Base-by-base conservation (phyloP, 176 grass and related monocot genomes). In the Oropetium thomaeum region DNA sequence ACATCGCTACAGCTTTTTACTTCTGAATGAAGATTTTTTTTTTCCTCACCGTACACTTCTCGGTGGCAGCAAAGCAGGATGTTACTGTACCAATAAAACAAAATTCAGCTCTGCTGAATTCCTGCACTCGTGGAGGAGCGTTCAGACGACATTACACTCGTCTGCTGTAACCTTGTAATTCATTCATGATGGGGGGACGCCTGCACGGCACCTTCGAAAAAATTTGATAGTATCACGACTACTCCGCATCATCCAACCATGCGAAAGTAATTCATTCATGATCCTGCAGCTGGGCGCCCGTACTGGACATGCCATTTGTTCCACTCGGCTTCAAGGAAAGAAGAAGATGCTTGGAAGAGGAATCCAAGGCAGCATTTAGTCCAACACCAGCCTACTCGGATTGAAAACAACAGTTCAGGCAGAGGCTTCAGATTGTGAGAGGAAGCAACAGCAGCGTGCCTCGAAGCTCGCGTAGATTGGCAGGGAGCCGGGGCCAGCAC, bases 391-490 rank as follows among this genome's bases (percentile, higher is more conserved):
- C 39, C 41, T 48, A 27, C 70, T 19, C 35, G 30, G 58, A 64
- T 33, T 77, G 73, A 82, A 71, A 87, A 66, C 73, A 86, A 90
- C 78, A 54, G 67, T 37, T 88, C 87, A 78, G 79, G 32, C 35
- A 20, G 20, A 29, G 49, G 31, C 16, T 63, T 34, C 67, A 51
- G 68, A 52, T 20, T 3, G 68, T 32, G 28, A 5, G 14, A n/a
- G 0, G 17, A 13, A 60, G 1, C 25, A 33, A 16, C 49, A 31
- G 53, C 47, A 59, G 79, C 52, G 31, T 58, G 85, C 92, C 85
- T 95, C 81, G 88, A 84, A 88, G 85, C 59, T 84, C 85, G 81
- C 83, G 82, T 58, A 7, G 61, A 57, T 52, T 75, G 65, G 22
- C 82, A 78, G 27, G 34, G 45, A 5, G 17, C 12, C 60, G 86